Base-by-base conservation (phyloP, 441 rosid genomes). In the Pelargonium australe region DNA sequence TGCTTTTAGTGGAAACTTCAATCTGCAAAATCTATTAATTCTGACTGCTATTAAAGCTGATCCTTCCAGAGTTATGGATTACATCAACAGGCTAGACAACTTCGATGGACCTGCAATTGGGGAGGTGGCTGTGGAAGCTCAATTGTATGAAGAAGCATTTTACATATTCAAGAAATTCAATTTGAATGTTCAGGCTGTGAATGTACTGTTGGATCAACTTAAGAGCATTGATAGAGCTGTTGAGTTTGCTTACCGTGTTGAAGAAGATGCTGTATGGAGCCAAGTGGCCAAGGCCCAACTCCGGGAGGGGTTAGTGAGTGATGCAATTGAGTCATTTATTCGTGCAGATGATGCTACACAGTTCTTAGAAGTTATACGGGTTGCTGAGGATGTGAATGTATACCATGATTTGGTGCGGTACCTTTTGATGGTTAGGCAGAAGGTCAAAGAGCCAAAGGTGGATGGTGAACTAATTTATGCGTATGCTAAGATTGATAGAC, bases 31-130 rank as follows among this genome's bases (percentile, higher is more conserved):
- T 84, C 88, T 96, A 43, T 96, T 95, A 53, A 92, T 95, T 78
- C 78, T 92, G 81, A 95, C 99, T 2, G 98, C 99, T 31, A 95
- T 95, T 64, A 95, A 92, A 81, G 99, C 99, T 19, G 99, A 95
- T 20, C 23, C 23, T 20, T 20, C 23, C 23, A 20, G 23, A 20
- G 23, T 20, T 20, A 20, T 20, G 23, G 99, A 95, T 78, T 95
- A 95, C 73, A 80, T 95, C 49, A 95, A 95, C 75, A 86, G 99
- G 83, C 85, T 95, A 60, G 97, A 95, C 75, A 95, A 95, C 78
- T 95, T 92, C 78, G 99, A 92, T 88, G 99, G 98, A 67, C 99
- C 99, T 74, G 98, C 97, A 25, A 95, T 95, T 76, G 99, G 97
- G 64, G 98, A 95, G 80, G 94, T 92, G 72, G 99, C 99, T 9